Evolutionary conservation across 805 yeast species (phyloP).

Genomic region (Metschnikowia baotianmanensis): DNA sequence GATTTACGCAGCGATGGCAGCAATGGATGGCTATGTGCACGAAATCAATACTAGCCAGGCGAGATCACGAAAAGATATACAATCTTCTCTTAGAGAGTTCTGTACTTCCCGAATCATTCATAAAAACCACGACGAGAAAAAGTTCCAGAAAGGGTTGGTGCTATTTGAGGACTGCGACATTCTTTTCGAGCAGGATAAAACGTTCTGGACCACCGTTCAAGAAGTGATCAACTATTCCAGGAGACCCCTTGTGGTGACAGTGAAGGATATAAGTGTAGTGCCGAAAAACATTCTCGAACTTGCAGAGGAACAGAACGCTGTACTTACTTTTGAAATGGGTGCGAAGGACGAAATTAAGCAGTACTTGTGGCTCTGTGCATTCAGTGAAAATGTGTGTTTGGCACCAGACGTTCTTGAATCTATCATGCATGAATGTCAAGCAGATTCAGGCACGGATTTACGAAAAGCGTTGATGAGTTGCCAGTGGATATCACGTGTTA

Average conservation of each 20-base stretch:
- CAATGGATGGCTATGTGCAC: conserved; percentile 66
- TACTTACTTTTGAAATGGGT: conserved; percentile 29
- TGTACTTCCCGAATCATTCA: conserved; percentile 83
- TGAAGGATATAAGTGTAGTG: conserved; percentile 46
- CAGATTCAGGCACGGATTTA: conserved; percentile 37
- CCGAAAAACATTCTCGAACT: conserved; percentile 49
- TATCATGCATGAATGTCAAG: conserved; percentile 23
- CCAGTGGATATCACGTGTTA: conserved; percentile 37
- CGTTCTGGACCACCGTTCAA: conserved; percentile 74
- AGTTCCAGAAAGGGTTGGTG: conserved; percentile 62
- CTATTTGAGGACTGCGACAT: conserved; percentile 85
- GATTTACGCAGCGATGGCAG: conserved; percentile 63
- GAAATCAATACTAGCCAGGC: conserved; percentile 77
- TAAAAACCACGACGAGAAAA: conserved; percentile 25
- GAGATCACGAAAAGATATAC: conserved; percentile 70
- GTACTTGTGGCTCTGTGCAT: conserved; percentile 43
- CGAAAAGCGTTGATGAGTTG: conserved; percentile 45
- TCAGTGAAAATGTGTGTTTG: conserved; percentile 35
- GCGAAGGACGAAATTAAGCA: conserved; percentile 17
- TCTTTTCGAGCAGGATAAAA: conserved; percentile 70
- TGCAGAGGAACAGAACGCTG: conserved; percentile 42
- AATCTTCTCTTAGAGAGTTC: conserved; percentile 65
- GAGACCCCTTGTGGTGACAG: conserved; percentile 70
- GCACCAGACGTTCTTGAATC: conserved; percentile 26
- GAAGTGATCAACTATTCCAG: conserved; percentile 59